Evolutionary conservation across 2,329 filamentous ascomycete species (phyloP), one percentile per base, ranked within the genome.

Genomic region (Ampelomyces quisqualis): DNA sequence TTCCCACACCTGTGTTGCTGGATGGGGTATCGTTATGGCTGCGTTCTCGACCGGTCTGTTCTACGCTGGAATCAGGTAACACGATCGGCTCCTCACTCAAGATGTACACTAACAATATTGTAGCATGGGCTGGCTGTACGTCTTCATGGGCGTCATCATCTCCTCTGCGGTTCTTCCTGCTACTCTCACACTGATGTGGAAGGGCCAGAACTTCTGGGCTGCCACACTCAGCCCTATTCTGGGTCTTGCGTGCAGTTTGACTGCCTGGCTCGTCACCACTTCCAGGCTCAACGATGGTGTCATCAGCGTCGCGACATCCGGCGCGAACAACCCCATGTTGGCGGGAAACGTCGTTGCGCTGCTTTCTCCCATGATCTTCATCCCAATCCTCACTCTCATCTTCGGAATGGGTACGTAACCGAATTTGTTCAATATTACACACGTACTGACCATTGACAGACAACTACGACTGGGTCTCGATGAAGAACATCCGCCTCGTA

Each of bases 101-200:
- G 13, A 11, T 19, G 4, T 17, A 28, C 20, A 14, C 36, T 40
- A 23, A 45, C 14, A 24, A 24, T 8, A 6, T 9, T 6, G 2
- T 39, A 57, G 55, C 34, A 93, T 95, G 87, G 89, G 89, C 7
- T 94, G 90, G 59, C 74, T 94, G 1, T 94, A 93, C 61, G 73
- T 95, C 1, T 79, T 95, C 62, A 95, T 95, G 90, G 90, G 90
- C 4, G 86, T 90, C 33, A 88, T 95, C 56, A 93, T 95, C 58
- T 90, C 85, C 0, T 81, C 86, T 0, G 90, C 88, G 1, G 88
- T 94, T 1, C 77, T 95, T 7, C 90, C 90, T 0, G 87, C 88
- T 0, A 84, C 88, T 0, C 72, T 95, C 47, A 87, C 88, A 0
- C 76, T 95, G 0, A 74, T 90, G 43, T 95, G 89, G 88, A 80